Base-by-base conservation (phyloP, 176 grass and related monocot genomes). In the Cenchrus americanus region DNA sequence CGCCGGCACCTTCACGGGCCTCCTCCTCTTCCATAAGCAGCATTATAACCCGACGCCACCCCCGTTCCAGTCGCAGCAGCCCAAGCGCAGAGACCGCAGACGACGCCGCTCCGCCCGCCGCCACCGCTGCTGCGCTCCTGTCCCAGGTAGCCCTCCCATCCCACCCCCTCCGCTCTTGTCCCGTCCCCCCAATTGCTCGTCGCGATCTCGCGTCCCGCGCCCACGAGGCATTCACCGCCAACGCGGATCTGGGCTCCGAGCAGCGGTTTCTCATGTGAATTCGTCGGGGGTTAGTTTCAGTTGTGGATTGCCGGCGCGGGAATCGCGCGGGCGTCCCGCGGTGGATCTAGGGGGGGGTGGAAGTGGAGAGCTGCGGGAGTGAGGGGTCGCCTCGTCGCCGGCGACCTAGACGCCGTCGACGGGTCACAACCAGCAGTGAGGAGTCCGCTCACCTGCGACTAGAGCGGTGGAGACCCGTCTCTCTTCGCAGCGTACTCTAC, bases 11-110 rank as follows among this genome's bases (percentile, higher is more conserved):
- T n/a, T n/a, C n/a, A n/a, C n/a, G n/a, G n/a, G n/a, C n/a, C n/a
- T n/a, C n/a, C n/a, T n/a, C n/a, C n/a, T n/a, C n/a, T n/a, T n/a
- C n/a, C n/a, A n/a, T n/a, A n/a, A 53, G 53, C 18, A 55, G 75
- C 63, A 30, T 62, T 76, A 77, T 85, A 78, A 78, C 83, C 71
- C 10, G 74, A 27, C 82, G 54, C 66, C 68, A 13, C 66, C 27
- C 65, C 52, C 43, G 61, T 30, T 30, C 24, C 24, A 63, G 61
- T 34, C 62, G 27, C 30, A 17, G 63, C 53, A 55, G 53, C n/a
- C 53, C 14, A 24, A 60, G 23, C 60, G 18, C 40, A 47, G 27
- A 37, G 6, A 37, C 51, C 26, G 62, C 62, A 37, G 68, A 14
- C 13, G 69, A 34, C 55, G 69, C 80, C 34, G 43, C 58, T 30